Percentiles rank a stretch among this genome's conserved stretches.
These are phyloP conservation scores for Mycena rosella DNA, from an alignment of 768 basidiomycete genomes.

Conservation along the genomic window DNA sequence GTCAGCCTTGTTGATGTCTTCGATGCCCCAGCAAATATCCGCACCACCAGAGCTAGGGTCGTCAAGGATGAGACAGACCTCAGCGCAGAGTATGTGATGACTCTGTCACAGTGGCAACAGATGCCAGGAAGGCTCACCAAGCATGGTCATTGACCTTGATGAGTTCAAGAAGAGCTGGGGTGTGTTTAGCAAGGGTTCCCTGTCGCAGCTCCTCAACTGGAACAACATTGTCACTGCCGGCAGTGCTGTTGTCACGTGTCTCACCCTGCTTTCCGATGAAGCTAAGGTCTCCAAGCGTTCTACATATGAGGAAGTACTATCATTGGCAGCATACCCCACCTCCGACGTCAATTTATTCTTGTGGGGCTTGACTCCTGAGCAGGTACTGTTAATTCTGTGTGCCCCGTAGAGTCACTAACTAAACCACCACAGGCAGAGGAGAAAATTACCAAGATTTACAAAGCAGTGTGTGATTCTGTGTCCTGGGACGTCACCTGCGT, in stretches of 20 bases:
- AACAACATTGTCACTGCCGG: conserved; percentile 75
- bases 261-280: conserved; percentile 62
- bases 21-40: conserved; percentile 60
- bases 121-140: conserved; percentile 62
- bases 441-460: conserved; percentile 70
- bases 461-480: conserved; percentile 73
- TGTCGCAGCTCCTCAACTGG: conserved; percentile 72
- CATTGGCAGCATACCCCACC: conserved; percentile 67
- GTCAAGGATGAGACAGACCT: conserved; percentile 60
- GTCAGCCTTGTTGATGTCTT: conserved; percentile 75
- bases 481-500: conserved; percentile 79
- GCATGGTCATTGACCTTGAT: conserved; percentile 63
- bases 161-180: conserved; percentile 76
- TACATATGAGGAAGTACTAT: conserved; percentile 69
- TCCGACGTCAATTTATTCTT: conserved; percentile 76
- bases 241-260: conserved; percentile 70
- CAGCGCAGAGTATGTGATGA: conserved; percentile 64
- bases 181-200: conserved; percentile 71
- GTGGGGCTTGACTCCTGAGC: conserved; percentile 67
- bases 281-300: conserved; percentile 66
- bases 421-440: conserved; percentile 59
- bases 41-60: conserved; percentile 64
- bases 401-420: not conserved
- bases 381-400: conserved; percentile 48
- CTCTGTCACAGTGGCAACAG: conserved; percentile 58